Conservation (phyloP, 2,329 filamentous ascomycete species). For the Sphaerostilbella broomeana region DNA sequence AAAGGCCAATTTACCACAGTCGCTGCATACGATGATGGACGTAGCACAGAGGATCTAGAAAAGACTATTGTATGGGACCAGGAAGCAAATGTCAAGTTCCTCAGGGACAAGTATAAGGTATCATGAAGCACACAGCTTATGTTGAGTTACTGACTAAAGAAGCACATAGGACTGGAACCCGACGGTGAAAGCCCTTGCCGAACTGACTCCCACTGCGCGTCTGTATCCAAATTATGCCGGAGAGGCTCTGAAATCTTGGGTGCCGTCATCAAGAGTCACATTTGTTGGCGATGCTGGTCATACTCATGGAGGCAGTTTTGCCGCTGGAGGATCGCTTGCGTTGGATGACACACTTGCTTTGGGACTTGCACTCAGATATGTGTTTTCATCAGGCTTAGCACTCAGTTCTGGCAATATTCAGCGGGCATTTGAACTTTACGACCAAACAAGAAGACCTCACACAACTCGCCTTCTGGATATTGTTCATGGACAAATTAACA, state of each 20-base stretch:
- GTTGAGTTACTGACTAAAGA: background rate
- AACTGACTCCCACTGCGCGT: slow-evolving; percentile 33
- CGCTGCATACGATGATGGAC: slow-evolving; percentile 31
- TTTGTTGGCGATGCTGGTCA: slow-evolving; percentile 34
- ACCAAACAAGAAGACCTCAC: slow-evolving; percentile 14
- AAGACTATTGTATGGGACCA: slow-evolving; percentile 32
- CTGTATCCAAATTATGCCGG: slow-evolving; percentile 38
- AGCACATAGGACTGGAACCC: slow-evolving; percentile 32
- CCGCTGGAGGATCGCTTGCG: slow-evolving; percentile 32
- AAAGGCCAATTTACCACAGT: slow-evolving; percentile 37
- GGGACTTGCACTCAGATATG: slow-evolving; percentile 3
- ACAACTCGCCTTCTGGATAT: slow-evolving; percentile 11
- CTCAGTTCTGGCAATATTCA: background rate
- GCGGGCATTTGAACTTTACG: slow-evolving; percentile 5
- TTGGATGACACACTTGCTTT: slow-evolving; percentile 27
- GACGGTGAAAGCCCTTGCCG: slow-evolving; percentile 30
- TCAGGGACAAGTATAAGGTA: slow-evolving; percentile 28
- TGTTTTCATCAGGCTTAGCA: background rate
- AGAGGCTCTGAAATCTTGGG: slow-evolving; percentile 32
- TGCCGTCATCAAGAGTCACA: slow-evolving; percentile 21
- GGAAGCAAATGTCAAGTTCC: slow-evolving; percentile 27
- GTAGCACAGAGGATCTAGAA: slow-evolving; percentile 24
- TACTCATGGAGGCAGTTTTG: slow-evolving; percentile 34
- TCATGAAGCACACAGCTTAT: background rate
- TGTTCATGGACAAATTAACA: slow-evolving; percentile 7